Evolutionary conservation across 495 filamentous ascomycete species (phyloP), one percentile per base, ranked within the genome.

Genomic region (Daldinia grandis): DNA sequence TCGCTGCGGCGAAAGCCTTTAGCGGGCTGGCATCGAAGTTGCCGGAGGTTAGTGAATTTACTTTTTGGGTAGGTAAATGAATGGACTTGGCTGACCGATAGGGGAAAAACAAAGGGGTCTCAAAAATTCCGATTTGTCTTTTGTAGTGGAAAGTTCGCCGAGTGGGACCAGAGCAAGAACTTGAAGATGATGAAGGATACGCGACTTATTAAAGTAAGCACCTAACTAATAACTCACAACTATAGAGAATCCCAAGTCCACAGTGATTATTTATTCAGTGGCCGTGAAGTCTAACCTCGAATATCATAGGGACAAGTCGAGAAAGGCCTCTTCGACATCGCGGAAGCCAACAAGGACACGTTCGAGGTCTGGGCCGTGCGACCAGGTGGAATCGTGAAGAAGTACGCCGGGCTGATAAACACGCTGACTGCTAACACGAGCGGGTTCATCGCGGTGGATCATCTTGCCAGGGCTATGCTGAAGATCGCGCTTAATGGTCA

Each of bases 121-220:
- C 78, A 76, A 51, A 79, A 76, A 33, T 85, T 89, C 61, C 79
- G 81, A 9, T 88, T 87, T 63, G 74, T 87, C 2, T 85, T 86
- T 72, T 77, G 81, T 55, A 86, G 84, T 64, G 85, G 86, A 19
- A 78, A 70, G 6, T 71, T 71, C 0, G 79, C 82, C 10, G 84
- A 87, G 63, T 78, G 80, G 71, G 81, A 87, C 49, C 79, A 85
- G 71, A 71, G 61, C 0, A 84, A 81, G 73, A 47, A 69, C 3
- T 65, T 87, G 33, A 79, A 77, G 67, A 81, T 85, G 65, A 62
- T 81, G 66, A 58, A 66, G 8, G 78, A 84, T 21, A 79, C 79
- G 15, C 75, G 86, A 37, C 78, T 73, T 5, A 78, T 85, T 21
- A 80, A 85, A 60, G 86, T 86, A 64, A 63, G 72, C 3, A 1